These are phyloP conservation scores for Aspergillus asperescens DNA, from an alignment of 495 filamentous ascomycete species.

Conservation along the genomic window DNA sequence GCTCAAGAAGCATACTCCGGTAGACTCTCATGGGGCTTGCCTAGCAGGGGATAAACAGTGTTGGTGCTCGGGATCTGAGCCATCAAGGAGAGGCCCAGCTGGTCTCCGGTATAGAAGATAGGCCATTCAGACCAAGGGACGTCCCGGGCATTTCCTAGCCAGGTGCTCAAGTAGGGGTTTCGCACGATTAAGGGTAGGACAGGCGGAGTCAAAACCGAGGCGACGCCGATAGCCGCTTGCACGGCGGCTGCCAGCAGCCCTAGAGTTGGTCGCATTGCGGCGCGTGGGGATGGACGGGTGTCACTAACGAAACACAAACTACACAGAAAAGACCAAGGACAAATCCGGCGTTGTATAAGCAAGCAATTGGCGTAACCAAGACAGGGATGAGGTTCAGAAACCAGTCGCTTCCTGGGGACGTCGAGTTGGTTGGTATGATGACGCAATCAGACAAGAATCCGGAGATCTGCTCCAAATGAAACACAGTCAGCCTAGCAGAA, in stretches of 20 bases:
- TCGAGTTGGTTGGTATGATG: neutral
- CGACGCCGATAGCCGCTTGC: constrained; percentile 34
- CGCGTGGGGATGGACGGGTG: neutral
- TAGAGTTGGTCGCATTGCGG: constrained; percentile 34
- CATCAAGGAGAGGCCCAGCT: constrained; percentile 77
- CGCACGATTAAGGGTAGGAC: constrained; percentile 84
- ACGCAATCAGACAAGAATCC: constrained; percentile 2
- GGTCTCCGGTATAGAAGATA: constrained; percentile 86
- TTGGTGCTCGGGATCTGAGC: constrained; percentile 65
- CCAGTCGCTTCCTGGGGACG: no score
- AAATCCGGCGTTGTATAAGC: no score
- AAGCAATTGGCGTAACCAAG: neutral
- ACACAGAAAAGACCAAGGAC: neutral
- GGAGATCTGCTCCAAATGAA: neutral
- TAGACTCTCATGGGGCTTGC: constrained; percentile 80
- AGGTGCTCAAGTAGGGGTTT: constrained; percentile 88
- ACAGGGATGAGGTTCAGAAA: neutral
- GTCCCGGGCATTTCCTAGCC: constrained; percentile 72
- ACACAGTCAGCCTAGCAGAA: neutral
- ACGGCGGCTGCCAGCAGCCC: constrained; percentile 31
- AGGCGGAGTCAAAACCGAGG: constrained; percentile 61
- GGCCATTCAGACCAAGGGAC: constrained; percentile 91
- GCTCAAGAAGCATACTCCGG: constrained; percentile 34
- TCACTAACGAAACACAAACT: neutral
- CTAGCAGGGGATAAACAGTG: constrained; percentile 80